Conservation (phyloP, 164 flowering plant genomes). For the Pachysandra terminalis region DNA sequence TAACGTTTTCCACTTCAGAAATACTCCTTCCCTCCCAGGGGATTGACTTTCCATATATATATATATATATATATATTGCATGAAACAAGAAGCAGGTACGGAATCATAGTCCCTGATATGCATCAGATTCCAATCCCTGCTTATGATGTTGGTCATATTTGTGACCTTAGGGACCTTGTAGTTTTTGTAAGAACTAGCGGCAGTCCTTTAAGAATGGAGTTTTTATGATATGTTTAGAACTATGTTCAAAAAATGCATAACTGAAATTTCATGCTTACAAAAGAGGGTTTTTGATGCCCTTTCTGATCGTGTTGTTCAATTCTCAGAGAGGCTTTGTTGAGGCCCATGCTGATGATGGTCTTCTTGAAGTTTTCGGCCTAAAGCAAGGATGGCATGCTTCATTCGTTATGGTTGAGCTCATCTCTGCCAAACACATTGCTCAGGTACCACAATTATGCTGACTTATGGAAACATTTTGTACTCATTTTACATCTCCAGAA, state of each 20-base stretch:
- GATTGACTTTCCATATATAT: too few relatives aligned
- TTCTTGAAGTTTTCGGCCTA: slow-evolving; percentile 85
- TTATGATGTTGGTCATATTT: too few relatives aligned
- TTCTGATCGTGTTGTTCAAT: background rate
- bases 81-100: too few relatives aligned
- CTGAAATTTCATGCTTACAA: background rate
- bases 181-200: too few relatives aligned
- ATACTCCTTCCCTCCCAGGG: too few relatives aligned
- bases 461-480: background rate
- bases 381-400: slow-evolving; percentile 99
- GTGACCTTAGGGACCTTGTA: too few relatives aligned
- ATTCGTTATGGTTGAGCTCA: slow-evolving; percentile 91
- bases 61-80: too few relatives aligned
- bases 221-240: background rate
- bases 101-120: too few relatives aligned
- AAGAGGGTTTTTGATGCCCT: background rate
- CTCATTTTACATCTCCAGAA: too few relatives aligned
- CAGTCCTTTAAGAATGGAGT: background rate
- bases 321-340: slow-evolving; percentile 90
- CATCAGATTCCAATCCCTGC: too few relatives aligned
- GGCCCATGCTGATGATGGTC: slow-evolving; percentile 89
- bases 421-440: slow-evolving; percentile 89
- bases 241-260: background rate
- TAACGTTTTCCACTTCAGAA: too few relatives aligned
- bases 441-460: slow-evolving; percentile 49